Base-by-base conservation (phyloP, 73 alveolate genomes). In the Tetrahymena elliotti region DNA sequence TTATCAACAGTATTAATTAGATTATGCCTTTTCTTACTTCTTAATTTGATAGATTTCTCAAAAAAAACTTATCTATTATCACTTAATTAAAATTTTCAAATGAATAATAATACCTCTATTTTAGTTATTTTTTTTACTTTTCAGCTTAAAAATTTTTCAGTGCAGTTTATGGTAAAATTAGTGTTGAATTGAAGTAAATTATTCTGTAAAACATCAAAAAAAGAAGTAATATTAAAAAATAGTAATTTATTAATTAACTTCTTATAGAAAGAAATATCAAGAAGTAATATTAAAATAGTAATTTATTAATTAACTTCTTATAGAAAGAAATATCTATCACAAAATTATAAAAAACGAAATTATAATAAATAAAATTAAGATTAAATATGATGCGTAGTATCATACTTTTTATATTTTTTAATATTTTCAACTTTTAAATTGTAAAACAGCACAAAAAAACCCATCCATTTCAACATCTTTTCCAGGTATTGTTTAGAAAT, bases 401-500 rank as follows among this genome's bases (percentile, higher is more conserved):
- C 88, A 68, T 68, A 1, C 6, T 22, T 7, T 24, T 10, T 22
- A 47, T 47, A 47, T 0, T 13, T 18, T 13, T 47, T 68, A 7
- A 68, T 2, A 2, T 11, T 6, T 27, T 84, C 93, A 84, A 22
- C 33, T 27, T 84, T 84, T 37, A n/a, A 84, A 84, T 88, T 94
- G 36, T 47, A 97, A 84, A 36, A 97, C 97, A 31, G 97, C 98
- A 24, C 98, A 95, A 97, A 97, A 97, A 84, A 97, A 97, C 10
- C 98, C 97, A 96, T 97, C 99, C 98, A 97, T 97, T 27, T 68
- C 88, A 20, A 98, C 98, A 22, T 97, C 97, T 31, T 68, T 52
- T 47, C 95, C 95, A 16, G 99, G 99, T 33, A 95, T 92, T 20
- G 97, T 97, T 31, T 97, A 95, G 93, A 97, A 97, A 93, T 96